These are phyloP conservation scores for Onygenales sp. DNA, from an alignment of 2,329 filamentous ascomycete species.

Conservation along the genomic window DNA sequence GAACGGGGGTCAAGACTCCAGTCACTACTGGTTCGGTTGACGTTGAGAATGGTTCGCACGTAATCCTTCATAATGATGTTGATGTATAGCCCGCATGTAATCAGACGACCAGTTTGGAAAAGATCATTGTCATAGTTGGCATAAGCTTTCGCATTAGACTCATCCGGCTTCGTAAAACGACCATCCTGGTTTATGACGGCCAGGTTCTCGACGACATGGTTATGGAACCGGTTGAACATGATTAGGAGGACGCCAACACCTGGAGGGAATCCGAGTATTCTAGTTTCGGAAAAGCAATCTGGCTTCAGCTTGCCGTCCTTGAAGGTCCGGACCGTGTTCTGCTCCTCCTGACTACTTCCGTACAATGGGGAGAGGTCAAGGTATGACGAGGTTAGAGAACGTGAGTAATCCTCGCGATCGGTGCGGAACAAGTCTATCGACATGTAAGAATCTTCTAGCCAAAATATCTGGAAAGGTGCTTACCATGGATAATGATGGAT, in stretches of 20 bases:
- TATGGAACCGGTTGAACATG: slow-evolving; percentile 32
- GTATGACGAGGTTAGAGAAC: slow-evolving; percentile 36
- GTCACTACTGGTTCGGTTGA: slow-evolving; percentile 31
- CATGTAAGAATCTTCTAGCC: not conserved
- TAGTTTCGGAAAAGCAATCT: slow-evolving; percentile 26
- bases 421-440: slow-evolving; percentile 39
- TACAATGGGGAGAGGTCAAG: slow-evolving; percentile 39
- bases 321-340: slow-evolving; percentile 25
- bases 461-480: not conserved
- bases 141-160: slow-evolving; percentile 29
- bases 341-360: slow-evolving; percentile 26
- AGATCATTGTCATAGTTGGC: slow-evolving; percentile 25
- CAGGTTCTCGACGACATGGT: slow-evolving; percentile 28
- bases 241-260: slow-evolving; percentile 25
- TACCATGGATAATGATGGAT: slow-evolving; percentile 43
- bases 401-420: slow-evolving; percentile 22
- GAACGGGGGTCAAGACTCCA: slow-evolving; percentile 37
- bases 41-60: slow-evolving; percentile 21
- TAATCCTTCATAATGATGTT: slow-evolving; percentile 28
- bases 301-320: slow-evolving; percentile 30
- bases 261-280: slow-evolving; percentile 24
- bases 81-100: slow-evolving; percentile 23
- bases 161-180: slow-evolving; percentile 20
- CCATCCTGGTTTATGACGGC: slow-evolving; percentile 34
- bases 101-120: slow-evolving; percentile 25